Percentiles rank a stretch among this genome's conserved stretches.
These are phyloP conservation scores for Epichloe brachyelytri DNA, from an alignment of 2,329 filamentous ascomycete species.

Conservation along the genomic window DNA sequence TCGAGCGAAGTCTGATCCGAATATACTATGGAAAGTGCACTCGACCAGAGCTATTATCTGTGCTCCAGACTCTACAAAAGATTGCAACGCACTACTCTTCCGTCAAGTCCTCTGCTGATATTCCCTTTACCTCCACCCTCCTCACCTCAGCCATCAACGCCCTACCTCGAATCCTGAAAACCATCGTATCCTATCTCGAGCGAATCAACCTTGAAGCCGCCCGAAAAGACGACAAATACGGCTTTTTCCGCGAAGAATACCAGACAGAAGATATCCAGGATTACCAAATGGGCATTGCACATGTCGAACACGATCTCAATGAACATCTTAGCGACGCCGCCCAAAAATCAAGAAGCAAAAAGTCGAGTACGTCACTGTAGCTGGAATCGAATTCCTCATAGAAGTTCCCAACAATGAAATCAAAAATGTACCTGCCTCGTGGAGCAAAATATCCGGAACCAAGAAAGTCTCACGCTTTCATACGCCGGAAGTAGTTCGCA, in stretches of 20 bases:
- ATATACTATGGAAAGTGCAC: constrained; percentile 97
- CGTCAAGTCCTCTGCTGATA: constrained; percentile 50
- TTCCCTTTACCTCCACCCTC: constrained; percentile 58
- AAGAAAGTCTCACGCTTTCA: constrained; percentile 90
- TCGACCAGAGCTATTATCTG: constrained; percentile 71
- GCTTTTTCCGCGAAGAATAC: constrained; percentile 76
- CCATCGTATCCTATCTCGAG: constrained; percentile 63
- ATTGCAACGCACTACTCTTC: constrained; percentile 66
- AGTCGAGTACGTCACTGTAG: constrained; percentile 68
- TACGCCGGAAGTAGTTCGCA: constrained; percentile 73
- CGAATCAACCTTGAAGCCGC: constrained; percentile 78
- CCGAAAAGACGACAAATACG: constrained; percentile 79
- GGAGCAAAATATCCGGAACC: constrained; percentile 89
- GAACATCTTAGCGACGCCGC: constrained; percentile 61
- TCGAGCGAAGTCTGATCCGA: constrained; percentile 85
- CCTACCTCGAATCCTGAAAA: constrained; percentile 63
- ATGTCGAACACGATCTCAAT: constrained; percentile 78
- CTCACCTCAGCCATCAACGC: constrained; percentile 60
- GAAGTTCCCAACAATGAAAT: constrained; percentile 76
- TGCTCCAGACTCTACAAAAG: constrained; percentile 73
- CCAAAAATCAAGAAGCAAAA: constrained; percentile 53
- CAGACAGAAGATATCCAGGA: constrained; percentile 84
- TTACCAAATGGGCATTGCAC: constrained; percentile 82
- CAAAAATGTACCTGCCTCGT: constrained; percentile 82
- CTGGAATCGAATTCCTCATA: constrained; percentile 88